These are phyloP conservation scores for Globisporangium iwayamae DNA, from an alignment of 352 stramenopile species.

Conservation along the genomic window DNA sequence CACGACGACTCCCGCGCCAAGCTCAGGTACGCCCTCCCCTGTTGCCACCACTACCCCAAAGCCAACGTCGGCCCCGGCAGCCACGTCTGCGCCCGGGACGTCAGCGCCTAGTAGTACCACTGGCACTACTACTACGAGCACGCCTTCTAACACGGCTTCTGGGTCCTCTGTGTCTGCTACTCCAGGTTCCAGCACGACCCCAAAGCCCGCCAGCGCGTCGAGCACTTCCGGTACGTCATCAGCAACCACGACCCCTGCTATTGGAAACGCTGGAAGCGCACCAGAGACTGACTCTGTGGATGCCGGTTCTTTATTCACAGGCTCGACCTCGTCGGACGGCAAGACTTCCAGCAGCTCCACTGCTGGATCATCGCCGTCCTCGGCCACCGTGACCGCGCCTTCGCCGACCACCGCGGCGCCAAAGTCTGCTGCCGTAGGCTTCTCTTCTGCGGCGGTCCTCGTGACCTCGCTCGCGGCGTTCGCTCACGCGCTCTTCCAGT, in stretches of 20 bases:
- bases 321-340: not conserved
- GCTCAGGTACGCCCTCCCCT: slow-evolving; percentile 1
- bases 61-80: not conserved
- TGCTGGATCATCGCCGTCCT: not conserved
- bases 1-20: not conserved
- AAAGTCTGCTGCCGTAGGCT: not conserved
- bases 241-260: not conserved
- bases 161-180: not conserved
- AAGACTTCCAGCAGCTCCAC: not conserved
- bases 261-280: not conserved
- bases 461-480: slow-evolving; percentile 3
- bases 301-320: slow-evolving; percentile 1
- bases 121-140: not conserved
- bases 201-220: slow-evolving; percentile 1
- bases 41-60: not conserved
- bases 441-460: not conserved
- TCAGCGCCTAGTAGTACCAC: not conserved
- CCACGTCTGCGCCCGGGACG: not conserved
- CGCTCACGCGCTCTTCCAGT: slow-evolving; percentile 2
- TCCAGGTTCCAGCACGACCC: slow-evolving; percentile 4
- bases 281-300: slow-evolving; percentile 5
- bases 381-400: not conserved
- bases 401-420: not conserved
- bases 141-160: slow-evolving; percentile 2
- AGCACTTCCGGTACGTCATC: slow-evolving; percentile 1